Conservation (phyloP, 2,329 filamentous ascomycete species). For the Clonostachys rhizophaga region DNA sequence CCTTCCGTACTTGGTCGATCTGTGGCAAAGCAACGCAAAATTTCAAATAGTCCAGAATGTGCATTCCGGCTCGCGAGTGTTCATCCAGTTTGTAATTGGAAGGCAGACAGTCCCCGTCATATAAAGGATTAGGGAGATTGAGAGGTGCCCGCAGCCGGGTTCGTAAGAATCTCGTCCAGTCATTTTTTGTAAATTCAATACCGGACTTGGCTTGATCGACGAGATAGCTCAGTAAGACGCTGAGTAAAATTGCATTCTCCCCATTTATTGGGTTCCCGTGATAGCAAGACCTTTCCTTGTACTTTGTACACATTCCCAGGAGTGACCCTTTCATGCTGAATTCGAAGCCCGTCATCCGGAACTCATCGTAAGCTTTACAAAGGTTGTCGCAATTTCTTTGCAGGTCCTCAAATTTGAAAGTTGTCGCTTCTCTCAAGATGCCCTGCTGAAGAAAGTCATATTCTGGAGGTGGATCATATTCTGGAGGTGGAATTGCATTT, state of each 20-base stretch:
- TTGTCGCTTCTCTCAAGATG: conserved; percentile 37
- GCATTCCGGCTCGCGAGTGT: conserved; percentile 16
- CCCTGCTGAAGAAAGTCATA: conserved; percentile 37
- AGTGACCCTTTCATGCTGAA: conserved; percentile 54
- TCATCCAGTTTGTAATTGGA: conserved; percentile 1
- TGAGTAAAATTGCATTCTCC: conserved; percentile 38
- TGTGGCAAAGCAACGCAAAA: conserved; percentile 42
- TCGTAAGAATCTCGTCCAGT: conserved; percentile 31
- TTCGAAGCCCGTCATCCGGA: conserved; percentile 47
- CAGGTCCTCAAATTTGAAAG: conserved; percentile 39
- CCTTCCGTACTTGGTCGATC: conserved; percentile 27
- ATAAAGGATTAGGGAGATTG: conserved; percentile 28
- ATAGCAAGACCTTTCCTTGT: conserved; percentile 61
- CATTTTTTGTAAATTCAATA: conserved; percentile 35
- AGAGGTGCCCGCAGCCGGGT: background rate
- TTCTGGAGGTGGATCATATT: conserved; percentile 23
- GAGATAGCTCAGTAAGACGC: conserved; percentile 44
- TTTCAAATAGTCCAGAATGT: conserved; percentile 61
- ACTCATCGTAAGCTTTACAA: conserved; percentile 24
- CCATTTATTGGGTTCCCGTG: conserved; percentile 43
- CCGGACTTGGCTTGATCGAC: conserved; percentile 57
- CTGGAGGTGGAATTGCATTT: conserved; percentile 39
- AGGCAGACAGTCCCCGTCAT: conserved; percentile 25
- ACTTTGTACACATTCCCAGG: conserved; percentile 60
- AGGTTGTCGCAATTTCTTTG: conserved; percentile 18